Base-by-base conservation (phyloP, 2,329 filamentous ascomycete species). In the Penicillium sp. region DNA sequence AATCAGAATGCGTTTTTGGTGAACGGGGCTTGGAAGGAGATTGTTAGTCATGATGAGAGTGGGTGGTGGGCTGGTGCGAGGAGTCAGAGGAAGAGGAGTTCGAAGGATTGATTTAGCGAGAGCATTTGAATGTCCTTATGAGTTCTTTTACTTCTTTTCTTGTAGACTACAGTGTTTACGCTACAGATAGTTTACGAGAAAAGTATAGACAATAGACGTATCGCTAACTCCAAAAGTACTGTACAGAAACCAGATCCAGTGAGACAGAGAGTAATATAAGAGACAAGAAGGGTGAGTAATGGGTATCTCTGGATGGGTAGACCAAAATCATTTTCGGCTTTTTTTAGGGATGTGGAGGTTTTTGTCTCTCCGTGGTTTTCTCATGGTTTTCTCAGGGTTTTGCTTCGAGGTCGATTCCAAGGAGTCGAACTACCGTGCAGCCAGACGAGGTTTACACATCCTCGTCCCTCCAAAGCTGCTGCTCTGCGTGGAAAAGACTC, bases 401-500 rank as follows among this genome's bases (percentile, higher is more conserved):
- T 7, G 10, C 9, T 31, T 20, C 34, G n/a, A 38, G 38, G 31
- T 35, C 11, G 39, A 27, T 38, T 39, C 27, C 39, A 38, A 41
- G n/a, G 39, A 39, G 14, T 47, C 39, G 20, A 42, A 42, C 34
- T n/a, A n/a, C n/a, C n/a, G n/a, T n/a, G n/a, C n/a, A n/a, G n/a
- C n/a, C n/a, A n/a, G n/a, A n/a, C n/a, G n/a, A n/a, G n/a, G n/a
- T n/a, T 24, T 22, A 37, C 18, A 37, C 50, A 28, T 57, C 42
- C 23, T 55, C 51, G 42, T 51, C 60, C 49, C 35, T 48, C 28
- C 46, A 34, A 16, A 34, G 44, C 42, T 49, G 57, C 50, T 57
- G 55, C 54, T 70, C 74, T 31, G 73, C 73, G 61, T 86, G 83
- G 60, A 91, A 77, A 74, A 89, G 78, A 64, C 81, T 82, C 71